These are phyloP conservation scores for Coleophoma crateriformis DNA, from an alignment of 2,329 filamentous ascomycete genomes.

Conservation along the genomic window DNA sequence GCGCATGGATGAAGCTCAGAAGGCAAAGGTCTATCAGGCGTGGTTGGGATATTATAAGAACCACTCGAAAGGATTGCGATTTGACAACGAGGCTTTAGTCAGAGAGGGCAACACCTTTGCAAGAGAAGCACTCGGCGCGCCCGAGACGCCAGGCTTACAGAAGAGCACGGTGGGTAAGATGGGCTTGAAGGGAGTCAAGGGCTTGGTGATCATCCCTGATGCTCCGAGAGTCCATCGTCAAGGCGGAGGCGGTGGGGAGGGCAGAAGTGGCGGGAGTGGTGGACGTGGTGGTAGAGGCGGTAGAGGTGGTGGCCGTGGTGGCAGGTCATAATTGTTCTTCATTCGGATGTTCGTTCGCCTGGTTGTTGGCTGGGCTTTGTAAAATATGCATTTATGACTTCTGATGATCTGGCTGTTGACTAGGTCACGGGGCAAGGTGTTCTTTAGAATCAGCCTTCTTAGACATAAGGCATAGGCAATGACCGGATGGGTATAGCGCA, in stretches of 20 bases:
- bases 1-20: conserved; percentile 37
- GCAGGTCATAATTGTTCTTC: neutral
- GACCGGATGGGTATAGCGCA: no score
- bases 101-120: conserved; percentile 45
- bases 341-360: no score
- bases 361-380: neutral
- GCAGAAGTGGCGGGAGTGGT: conserved; percentile 10
- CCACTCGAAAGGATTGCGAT: conserved; percentile 35
- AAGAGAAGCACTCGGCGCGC: conserved; percentile 37
- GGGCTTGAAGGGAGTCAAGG: conserved; percentile 46
- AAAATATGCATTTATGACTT: neutral
- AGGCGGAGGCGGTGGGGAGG: conserved; percentile 17
- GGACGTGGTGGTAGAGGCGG: conserved; percentile 12
- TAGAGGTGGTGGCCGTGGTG: conserved; percentile 13
- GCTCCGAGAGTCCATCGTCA: conserved; percentile 24
- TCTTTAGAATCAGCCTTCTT: no score
- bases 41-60: conserved; percentile 52
- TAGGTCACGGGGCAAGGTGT: no score
- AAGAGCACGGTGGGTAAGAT: conserved; percentile 49
- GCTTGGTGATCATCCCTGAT: conserved; percentile 40
- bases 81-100: conserved; percentile 35
- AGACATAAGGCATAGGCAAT: no score
- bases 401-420: no score
- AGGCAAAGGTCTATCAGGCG: conserved; percentile 46
- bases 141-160: conserved; percentile 40